Conservation (phyloP, 441 rosid species). For the Corymbia calophylla region DNA sequence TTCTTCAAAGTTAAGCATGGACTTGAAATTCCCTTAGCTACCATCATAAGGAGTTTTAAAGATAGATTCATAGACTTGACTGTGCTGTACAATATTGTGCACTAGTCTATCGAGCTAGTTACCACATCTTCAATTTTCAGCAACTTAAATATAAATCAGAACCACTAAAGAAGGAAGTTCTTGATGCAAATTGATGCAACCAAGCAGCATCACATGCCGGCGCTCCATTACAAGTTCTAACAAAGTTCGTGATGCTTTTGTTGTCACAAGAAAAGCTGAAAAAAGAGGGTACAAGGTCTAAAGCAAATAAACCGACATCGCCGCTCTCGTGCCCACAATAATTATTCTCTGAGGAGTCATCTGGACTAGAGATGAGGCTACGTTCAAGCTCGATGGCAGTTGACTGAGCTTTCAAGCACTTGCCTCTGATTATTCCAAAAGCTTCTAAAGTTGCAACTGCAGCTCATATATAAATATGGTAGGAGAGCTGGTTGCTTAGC, state of each 20-base stretch:
- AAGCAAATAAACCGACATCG: neutral
- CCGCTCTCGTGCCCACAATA: neutral
- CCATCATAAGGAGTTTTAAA: neutral
- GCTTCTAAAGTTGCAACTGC: neutral
- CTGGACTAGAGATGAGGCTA: neutral
- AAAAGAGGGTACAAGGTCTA: neutral
- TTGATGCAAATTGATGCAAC: neutral
- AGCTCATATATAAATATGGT: neutral
- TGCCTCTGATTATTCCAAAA: neutral
- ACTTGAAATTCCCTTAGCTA: neutral
- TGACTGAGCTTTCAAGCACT: neutral
- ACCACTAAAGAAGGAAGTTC: neutral
- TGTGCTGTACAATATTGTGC: neutral
- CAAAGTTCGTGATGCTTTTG: neutral
- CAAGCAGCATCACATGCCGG: neutral
- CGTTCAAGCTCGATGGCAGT: neutral
- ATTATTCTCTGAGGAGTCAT: neutral
- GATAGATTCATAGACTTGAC: neutral
- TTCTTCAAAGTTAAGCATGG: neutral
- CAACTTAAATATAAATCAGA: neutral
- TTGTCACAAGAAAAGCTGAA: neutral
- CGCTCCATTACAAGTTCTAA: neutral
- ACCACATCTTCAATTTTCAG: neutral
- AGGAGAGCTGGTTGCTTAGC: neutral
- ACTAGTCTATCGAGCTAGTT: neutral